Evolutionary conservation across 163 green algal genomes (phyloP), one percentile per base, ranked within the genome.

Genomic region (Chloromonas sp.): DNA sequence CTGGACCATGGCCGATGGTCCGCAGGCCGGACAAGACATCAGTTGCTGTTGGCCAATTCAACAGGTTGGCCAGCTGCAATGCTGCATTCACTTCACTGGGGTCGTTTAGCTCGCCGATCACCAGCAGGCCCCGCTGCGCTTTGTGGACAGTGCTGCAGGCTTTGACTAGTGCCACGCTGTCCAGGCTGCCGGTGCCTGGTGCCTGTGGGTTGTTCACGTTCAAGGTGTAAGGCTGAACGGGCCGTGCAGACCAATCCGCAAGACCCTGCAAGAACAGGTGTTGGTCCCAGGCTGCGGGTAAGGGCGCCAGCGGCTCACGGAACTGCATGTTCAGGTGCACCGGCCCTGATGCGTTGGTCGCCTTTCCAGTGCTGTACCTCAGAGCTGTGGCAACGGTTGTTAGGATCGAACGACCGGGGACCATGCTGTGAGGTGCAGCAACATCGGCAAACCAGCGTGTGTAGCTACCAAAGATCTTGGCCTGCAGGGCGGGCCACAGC

Each of bases 281-380:
- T 70, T 87, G 13, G 61, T 89, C 71, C 94, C 94, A 98, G 3
- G 88, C 76, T 0, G 81, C 79, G 0, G 80, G 8, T 59, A 87
- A 79, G 0, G 96, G 96, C 0, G 92, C 94, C n/a, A 99, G 92
- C 1, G 97, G 97, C 85, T 99, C 97, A 58, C 96, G 89, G 91
- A 98, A 98, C 88, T 98, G 88, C 59, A 94, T 87, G 90, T 99
- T 99, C 58, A 99, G 61, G 86, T 99, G 97, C 66, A 97, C 95
- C 2, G 96, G 95, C 0, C 95, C 96, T 0, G 93, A 85, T 1
- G 79, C 79, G 57, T 70, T 1, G n/a, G 58, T 13, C 66, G 14
- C 80, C 71, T 14, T 84, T 14, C 80, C 71, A n/a, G 1, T 76
- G 14, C 82, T 80, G 61, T 85, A 58, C 1, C 90, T 83, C 14